These are phyloP conservation scores for Daldinia grandis DNA, from an alignment of 495 filamentous ascomycete genomes.

Conservation along the genomic window DNA sequence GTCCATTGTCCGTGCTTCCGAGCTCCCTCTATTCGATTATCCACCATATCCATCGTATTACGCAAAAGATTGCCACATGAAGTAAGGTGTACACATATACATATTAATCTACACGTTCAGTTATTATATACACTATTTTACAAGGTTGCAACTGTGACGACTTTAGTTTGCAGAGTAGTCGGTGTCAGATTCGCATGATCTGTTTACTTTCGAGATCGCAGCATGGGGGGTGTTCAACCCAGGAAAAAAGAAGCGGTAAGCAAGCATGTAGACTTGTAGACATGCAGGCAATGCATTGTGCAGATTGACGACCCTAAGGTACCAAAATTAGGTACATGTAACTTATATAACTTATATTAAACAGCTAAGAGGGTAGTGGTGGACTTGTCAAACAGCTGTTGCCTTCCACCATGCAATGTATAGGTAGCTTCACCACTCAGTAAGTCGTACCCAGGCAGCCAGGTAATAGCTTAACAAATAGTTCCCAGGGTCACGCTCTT, in stretches of 20 bases:
- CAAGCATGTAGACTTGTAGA: constrained; percentile 17
- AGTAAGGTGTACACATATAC: constrained; percentile 1
- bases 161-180: constrained; percentile 4
- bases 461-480: too few relatives aligned
- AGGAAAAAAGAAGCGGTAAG: constrained; percentile 46
- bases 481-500: not conserved
- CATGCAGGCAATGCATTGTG: constrained; percentile 44
- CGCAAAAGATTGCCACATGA: constrained; percentile 34
- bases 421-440: not conserved
- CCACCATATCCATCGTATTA: constrained; percentile 27
- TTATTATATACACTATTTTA: not conserved
- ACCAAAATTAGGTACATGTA: constrained; percentile 30
- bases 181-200: constrained; percentile 33
- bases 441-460: too few relatives aligned
- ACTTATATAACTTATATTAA: constrained; percentile 5
- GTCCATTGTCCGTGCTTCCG: constrained; percentile 31
- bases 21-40: constrained; percentile 1
- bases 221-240: constrained; percentile 17
- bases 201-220: constrained; percentile 38
- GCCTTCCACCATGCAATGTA: not conserved
- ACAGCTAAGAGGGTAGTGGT: not conserved
- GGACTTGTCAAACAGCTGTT: not conserved
- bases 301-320: constrained; percentile 37
- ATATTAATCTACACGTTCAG: not conserved
- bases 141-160: not conserved